Base-by-base conservation (phyloP, 176 grass and related monocot species). In the Leersia perrieri region DNA sequence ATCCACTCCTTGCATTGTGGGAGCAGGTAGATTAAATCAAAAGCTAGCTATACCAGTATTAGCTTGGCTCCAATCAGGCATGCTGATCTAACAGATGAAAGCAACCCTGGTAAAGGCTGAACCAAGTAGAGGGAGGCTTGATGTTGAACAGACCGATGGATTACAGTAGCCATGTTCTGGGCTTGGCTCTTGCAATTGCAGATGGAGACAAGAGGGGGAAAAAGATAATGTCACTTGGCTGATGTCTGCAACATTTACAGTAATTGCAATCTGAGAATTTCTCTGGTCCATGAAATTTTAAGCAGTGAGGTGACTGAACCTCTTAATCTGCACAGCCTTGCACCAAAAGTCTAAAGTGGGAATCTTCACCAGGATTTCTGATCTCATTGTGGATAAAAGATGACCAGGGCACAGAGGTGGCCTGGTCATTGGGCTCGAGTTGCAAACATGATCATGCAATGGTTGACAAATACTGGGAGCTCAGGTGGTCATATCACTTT, bases 61-160 rank as follows among this genome's bases (percentile, higher is more conserved):
- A 66, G 67, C 47, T 78, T 76, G 15, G 72, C 65, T 55, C 72
- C 33, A 77, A 82, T 75, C 81, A 53, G 76, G 70, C 51, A 44
- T 20, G 51, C 63, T 65, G 82, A 89, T 84, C 38, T 18, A 36
- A 36, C 76, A 49, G 66, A 25, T 39, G 57, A 89, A 45, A 76
- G 82, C 77, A 60, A 63, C 82, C 22, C 11, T 8, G n/a, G 71
- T 57, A 60, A 70, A 85, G 77, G 33, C 29, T 84, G 41, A 23
- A 77, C 77, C 82, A 66, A 80, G 44, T 53, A 80, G 72, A 66
- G 39, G 42, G 72, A 66, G 39, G 42, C 65, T 7, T 75, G 41
- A 76, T 28, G 55, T 75, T 29, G 78, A 82, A 33, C 51, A 34
- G 7, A 16, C 30, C 31, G 88, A 16, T 45, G 36, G 83, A 49